Evolutionary conservation across 129 eudicot genomes (phyloP), one percentile per base, ranked within the genome.

Genomic region (Helichrysum umbraculigerum): DNA sequence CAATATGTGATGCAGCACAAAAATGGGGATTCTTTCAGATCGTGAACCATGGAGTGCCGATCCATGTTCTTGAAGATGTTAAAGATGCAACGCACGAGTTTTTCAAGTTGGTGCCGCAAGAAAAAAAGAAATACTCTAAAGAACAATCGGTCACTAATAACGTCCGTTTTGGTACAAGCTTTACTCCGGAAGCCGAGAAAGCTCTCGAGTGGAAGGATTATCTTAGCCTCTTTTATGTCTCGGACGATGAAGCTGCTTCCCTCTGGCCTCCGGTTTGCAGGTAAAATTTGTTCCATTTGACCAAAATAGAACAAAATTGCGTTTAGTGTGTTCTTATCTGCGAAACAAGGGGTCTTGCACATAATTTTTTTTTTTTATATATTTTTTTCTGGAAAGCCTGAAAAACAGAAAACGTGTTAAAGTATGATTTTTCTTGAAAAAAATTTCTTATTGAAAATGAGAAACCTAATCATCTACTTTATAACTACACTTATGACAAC

Each of bases 141-240:
- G 87, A 83, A 44, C 71, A 68, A 44, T 81, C 92, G 6, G 85
- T 69, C n/a, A 72, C 81, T 1, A 78, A 76, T 20, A 71, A 66
- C 15, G 92, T 89, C 42, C 72, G 81, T 71, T 79, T 77, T 61
- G 86, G 71, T 65, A 90, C 88, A 12, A 90, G 92, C 72, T 87
- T 87, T 67, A 72, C 83, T 28, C 90, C 92, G 16, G 69, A 81
- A 37, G 84, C 84, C 5, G 96, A 90, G 66, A 81, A 77, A 66
- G 90, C 88, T 64, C 82, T 90, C 54, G 92, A 90, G 84, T 90
- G 92, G 96, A 90, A 90, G 74, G 92, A 89, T 87, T 89, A 83
- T 78, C 90, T 89, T 15, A 71, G 88, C 68, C 86, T 85, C 69
- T 70, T 78, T 50, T 85, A 65, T 75, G 87, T 75, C 67, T 76